phyloP scores from a whole-genome alignment of 768 basidiomycete genomes.

The Stropharia rugosoannulata region DNA sequence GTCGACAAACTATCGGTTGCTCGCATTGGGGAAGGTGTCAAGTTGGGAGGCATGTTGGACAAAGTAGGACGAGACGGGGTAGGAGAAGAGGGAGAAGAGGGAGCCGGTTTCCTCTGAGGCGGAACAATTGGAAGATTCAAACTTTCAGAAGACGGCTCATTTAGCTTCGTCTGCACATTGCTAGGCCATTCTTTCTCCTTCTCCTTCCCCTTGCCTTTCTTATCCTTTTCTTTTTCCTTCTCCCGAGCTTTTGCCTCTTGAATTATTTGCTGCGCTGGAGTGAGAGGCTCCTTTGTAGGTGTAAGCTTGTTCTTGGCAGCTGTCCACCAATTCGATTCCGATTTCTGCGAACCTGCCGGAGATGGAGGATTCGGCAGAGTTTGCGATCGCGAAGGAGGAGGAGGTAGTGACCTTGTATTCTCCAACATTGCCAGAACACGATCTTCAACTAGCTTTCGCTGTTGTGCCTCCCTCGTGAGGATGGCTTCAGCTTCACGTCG shows the following conservation, averaged over 20 bases:
- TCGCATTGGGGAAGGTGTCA: conserved; percentile 68
- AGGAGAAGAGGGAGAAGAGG: conserved; percentile 60
- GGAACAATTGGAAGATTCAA: conserved; percentile 48
- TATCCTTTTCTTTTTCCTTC: conserved; percentile 55
- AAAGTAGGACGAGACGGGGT: conserved; percentile 56
- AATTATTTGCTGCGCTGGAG: conserved; percentile 83
- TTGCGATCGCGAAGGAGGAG: conserved; percentile 63
- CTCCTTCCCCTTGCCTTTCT: conserved; percentile 43
- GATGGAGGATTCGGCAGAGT: conserved; percentile 58
- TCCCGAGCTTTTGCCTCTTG: conserved; percentile 68
- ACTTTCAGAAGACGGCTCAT: conserved; percentile 59
- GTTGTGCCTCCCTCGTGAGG: conserved; percentile 67
- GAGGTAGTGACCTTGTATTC: conserved; percentile 43
- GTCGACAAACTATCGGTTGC: conserved; percentile 37
- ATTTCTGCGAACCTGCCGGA: conserved; percentile 59
- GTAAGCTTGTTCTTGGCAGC: conserved; percentile 74
- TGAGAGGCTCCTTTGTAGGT: conserved; percentile 75
- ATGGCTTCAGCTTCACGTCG: conserved; percentile 79
- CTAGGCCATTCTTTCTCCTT: conserved; percentile 58
- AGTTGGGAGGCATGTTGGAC: conserved; percentile 49
- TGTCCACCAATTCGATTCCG: conserved; percentile 72
- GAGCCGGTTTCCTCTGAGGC: conserved; percentile 45
- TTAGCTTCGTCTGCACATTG: conserved; percentile 46
- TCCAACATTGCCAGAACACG: conserved; percentile 76
- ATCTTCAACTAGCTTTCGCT: conserved; percentile 68